Evolutionary conservation across 805 yeast species (phyloP), one percentile per base, ranked within the genome.

Genomic region (Ogataea saltuana): DNA sequence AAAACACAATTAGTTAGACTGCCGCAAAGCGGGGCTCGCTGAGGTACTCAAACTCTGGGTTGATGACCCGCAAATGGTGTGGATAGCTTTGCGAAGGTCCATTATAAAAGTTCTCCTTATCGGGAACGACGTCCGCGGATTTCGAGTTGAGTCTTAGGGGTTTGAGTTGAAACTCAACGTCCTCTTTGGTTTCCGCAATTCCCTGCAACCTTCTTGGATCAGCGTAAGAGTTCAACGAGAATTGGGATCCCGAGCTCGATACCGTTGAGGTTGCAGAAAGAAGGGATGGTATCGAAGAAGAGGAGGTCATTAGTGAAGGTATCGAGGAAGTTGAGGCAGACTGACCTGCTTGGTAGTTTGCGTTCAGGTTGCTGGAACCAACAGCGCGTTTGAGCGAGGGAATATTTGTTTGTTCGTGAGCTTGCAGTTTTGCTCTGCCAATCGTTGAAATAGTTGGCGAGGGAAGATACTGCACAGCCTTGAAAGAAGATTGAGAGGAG

Each of bases 231-330:
- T 41, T 36, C 26, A 37, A 23, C 2, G 49, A 35, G 18, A 32
- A 44, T 6, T 33, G 32, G 2, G 59, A 52, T 11, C 67, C 53
- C 6, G 59, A 44, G 3, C 72, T 68, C 10, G 55, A 41, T 7
- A 18, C 33, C 20, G 49, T 34, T 4, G 71, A 63, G 39, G 68
- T 60, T 16, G 77, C 71, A 6, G 72, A 59, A 27, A 45, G 44
- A 6, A 53, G 48, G 20, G 59, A 69, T 12, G 76, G 76, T 11
- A 71, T 59, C 4, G 72, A 64, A 31, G 58, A 40, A 35, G 58
- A 40, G 37, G 57, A 57, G 17, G 72, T 63, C 9, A 58, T 51
- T 7, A 64, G 55, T 13, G 64, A 52, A 2, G 70, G 62, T 3
- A 53, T 48, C 6, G 60, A 47, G 12, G 49, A 44, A 3, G 50